Base-by-base conservation (phyloP, 768 basidiomycete species). In the Lactifluus rugatus region DNA sequence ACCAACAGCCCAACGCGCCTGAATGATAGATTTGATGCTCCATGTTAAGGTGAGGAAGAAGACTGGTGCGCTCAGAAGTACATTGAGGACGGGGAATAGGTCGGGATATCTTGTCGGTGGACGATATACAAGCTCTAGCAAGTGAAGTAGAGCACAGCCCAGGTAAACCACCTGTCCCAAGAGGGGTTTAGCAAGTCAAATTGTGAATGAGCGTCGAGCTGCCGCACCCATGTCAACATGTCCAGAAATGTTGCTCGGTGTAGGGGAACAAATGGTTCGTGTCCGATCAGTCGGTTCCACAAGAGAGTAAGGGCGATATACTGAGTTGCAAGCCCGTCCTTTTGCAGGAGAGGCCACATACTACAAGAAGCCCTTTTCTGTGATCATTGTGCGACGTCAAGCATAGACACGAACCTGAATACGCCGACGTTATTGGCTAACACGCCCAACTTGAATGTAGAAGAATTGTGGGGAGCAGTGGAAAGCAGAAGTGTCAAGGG, bases 291-390 rank as follows among this genome's bases (percentile, higher is more conserved):
- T 56, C 81, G 78, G 68, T 95, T 96, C 93, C 93, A 98, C 2
- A 93, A 65, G 0, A 85, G 25, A 16, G 82, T 74, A 11, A 83
- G 70, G 0, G 81, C 83, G 39, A 87, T 54, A 64, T 93, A 94
- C 69, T 88, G 89, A 16, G 88, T 62, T 0, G 77, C 82, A 9
- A 88, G 77, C 0, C 87, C 89, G 61, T 96, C 94, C 58, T 80
- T 78, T 66, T 84, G 81, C 26, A 96, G 71, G 21, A 96, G 70
- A 0, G 94, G 93, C 87, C 89, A 97, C 89, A 96, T 93, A 67
- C 94, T 94, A 67, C n/a, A 49, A 17, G 13, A 34, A 34, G 48
- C 26, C 16, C 9, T 5, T 39, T 39, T 52, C 31, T 44, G 52
- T 62, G 9, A 42, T 57, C 42, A 44, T 19, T n/a, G 17, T 13